Conservation (phyloP, 176 grass and related monocot genomes). For the Rhynchospora tenuis region DNA sequence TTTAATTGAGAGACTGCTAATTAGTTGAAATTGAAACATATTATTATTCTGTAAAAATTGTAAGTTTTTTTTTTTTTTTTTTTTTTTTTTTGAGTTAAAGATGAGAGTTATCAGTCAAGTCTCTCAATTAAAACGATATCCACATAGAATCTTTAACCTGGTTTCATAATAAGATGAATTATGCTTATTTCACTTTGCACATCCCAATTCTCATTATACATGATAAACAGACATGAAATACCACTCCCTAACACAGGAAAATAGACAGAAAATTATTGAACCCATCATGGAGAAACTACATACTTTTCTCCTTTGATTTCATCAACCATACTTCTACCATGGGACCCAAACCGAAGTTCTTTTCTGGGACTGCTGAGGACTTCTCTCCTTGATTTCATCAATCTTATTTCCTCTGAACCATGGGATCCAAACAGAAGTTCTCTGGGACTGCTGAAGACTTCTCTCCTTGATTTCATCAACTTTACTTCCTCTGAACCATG, state of each 20-base stretch:
- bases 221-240: not conserved
- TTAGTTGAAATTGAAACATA: not conserved
- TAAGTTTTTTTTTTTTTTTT: not conserved
- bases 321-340: no score
- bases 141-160: no score
- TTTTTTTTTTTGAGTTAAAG: not conserved
- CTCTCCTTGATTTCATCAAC: constrained; percentile 28
- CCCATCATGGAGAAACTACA: not conserved
- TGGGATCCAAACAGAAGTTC: constrained; percentile 73
- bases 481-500: constrained; percentile 48
- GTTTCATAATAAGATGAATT: no score
- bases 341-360: no score
- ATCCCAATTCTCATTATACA: constrained; percentile 24
- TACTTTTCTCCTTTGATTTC: constrained; percentile 45
- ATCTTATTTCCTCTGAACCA: constrained; percentile 56
- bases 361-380: no score
- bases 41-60: no score
- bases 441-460: constrained; percentile 66
- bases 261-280: not conserved
- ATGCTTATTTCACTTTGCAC: no score
- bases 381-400: constrained; percentile 31
- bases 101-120: not conserved
- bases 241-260: constrained; percentile 1
- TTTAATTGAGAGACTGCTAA: not conserved
- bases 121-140: no score